phyloP scores from a whole-genome alignment of 768 basidiomycete genomes.

The Lyophyllum semitale region DNA sequence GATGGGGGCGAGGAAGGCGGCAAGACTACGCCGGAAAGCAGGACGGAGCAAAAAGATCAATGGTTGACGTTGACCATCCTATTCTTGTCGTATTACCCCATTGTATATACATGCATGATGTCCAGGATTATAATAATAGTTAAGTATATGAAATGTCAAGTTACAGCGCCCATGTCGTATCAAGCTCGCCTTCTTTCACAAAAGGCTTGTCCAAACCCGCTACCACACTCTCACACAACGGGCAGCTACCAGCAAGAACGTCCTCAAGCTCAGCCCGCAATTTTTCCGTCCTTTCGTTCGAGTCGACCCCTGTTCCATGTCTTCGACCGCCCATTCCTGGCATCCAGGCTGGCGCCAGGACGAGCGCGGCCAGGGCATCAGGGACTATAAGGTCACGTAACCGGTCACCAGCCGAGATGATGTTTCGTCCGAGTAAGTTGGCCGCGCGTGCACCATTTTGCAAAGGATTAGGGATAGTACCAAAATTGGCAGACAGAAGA shows the following conservation, averaged over 20 bases:
- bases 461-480: conserved; percentile 47
- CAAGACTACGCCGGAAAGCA: conserved; percentile 68
- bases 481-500: conserved; percentile 77
- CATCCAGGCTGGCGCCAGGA: conserved; percentile 79
- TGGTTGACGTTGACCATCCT: conserved; percentile 42
- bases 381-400: conserved; percentile 92
- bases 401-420: conserved; percentile 87
- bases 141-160: conserved; percentile 2
- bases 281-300: conserved; percentile 66
- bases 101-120: conserved; percentile 9
- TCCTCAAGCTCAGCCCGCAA: conserved; percentile 87
- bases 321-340: conserved; percentile 63
- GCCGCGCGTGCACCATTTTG: conserved; percentile 68
- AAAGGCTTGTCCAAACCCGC: conserved; percentile 87
- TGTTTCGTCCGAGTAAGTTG: conserved; percentile 71
- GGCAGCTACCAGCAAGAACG: conserved; percentile 85
- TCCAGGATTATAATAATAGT: conserved; percentile 3
- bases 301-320: conserved; percentile 51
- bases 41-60: conserved; percentile 83
- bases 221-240: conserved; percentile 90
- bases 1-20: conserved; percentile 84
- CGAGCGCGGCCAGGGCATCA: conserved; percentile 85
- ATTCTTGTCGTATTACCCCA: conserved; percentile 7
- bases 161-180: conserved; percentile 76
- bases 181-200: conserved; percentile 73